Evolutionary conservation across 345 rosid species (phyloP), one percentile per base, ranked within the genome.

Genomic region (Eucalyptus regnans): DNA sequence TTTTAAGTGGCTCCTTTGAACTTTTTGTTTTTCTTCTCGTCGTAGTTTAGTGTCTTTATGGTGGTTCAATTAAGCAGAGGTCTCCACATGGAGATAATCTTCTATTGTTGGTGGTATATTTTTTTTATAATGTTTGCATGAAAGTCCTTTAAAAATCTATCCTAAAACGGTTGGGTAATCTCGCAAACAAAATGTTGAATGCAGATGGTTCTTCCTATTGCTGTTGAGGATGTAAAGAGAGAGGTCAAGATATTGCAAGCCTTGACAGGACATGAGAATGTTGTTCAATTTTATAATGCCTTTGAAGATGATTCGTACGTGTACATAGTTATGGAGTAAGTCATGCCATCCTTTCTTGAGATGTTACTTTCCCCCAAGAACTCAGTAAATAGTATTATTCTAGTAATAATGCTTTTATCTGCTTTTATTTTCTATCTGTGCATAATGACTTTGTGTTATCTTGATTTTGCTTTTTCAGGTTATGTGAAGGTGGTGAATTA

Each of bases 141-240:
- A 52, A 86, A 56, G 50, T 41, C n/a, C 48, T 54, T 86, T 20
- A 52, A 31, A 31, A 58, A 37, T 50, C 68, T 88, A 37, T 58
- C 49, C 44, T 76, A 16, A 54, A 60, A 50, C 6, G 52, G 50
- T 50, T 41, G 37, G 52, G 4, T 87, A 87, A 52, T 62, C 71
- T 44, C 7, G 11, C 84, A 41, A 37, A 76, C 27, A 29, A 86
- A 66, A 41, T 15, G 20, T 88, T 89, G 87, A 25, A 89, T 83
- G 88, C 90, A 95, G 96, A 95, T 95, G 96, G 87, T 95, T 90
- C 95, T 93, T 92, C 95, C 96, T 5, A 91, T 95, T 87, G 95
- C 96, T 37, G 96, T 95, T 86, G 96, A 95, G 89, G 96, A 95
- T 91, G 96, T 94, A 44, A 95, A 94, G 90, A 90, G 96, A 86